A percentile compares a stretch with the other conserved stretches of the same genome.
phyloP scores from a whole-genome alignment of 257 asterid genomes.

The Plantago elongata region DNA sequence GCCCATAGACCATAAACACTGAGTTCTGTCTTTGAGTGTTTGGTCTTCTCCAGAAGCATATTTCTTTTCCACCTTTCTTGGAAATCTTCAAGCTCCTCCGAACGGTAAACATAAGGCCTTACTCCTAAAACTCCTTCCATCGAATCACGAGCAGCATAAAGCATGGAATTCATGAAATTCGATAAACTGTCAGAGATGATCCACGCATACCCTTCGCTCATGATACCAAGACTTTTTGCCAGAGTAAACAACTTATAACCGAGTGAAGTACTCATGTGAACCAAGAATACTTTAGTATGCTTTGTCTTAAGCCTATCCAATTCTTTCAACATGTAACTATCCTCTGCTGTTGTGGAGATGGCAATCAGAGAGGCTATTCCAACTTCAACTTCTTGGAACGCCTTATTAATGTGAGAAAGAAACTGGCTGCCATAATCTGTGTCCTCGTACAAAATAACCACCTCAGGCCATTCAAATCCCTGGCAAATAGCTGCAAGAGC shows the following conservation, averaged over 20 bases:
- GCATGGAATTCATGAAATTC: slow-evolving; percentile 32
- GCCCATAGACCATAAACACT: slow-evolving; percentile 56
- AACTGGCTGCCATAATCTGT: slow-evolving; percentile 29
- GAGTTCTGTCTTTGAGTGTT: slow-evolving; percentile 21
- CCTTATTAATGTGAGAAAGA: slow-evolving; percentile 24
- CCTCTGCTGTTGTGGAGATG: slow-evolving; percentile 25
- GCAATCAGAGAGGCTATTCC: slow-evolving; percentile 12
- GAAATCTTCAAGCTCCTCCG: slow-evolving; percentile 28
- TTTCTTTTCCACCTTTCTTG: slow-evolving; percentile 38
- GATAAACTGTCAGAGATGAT: slow-evolving; percentile 43
- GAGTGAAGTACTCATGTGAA: slow-evolving; percentile 37
- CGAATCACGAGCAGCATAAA: slow-evolving; percentile 26
- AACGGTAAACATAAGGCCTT: slow-evolving; percentile 34
- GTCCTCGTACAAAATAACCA: slow-evolving; percentile 33
- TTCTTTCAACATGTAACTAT: slow-evolving; percentile 18
- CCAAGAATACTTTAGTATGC: slow-evolving; percentile 35
- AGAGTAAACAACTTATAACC: slow-evolving; percentile 30
- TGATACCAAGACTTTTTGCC: slow-evolving; percentile 37
- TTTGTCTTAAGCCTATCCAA: slow-evolving; percentile 12
- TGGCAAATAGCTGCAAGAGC: slow-evolving; percentile 36
- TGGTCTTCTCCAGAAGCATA: slow-evolving; percentile 17
- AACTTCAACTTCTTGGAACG: slow-evolving; percentile 26
- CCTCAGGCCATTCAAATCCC: slow-evolving; percentile 37
- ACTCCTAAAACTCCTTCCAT: slow-evolving; percentile 68
- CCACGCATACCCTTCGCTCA: slow-evolving; percentile 59